phyloP scores from a whole-genome alignment of 164 flowering plant species.

The Sextonia rubra region DNA sequence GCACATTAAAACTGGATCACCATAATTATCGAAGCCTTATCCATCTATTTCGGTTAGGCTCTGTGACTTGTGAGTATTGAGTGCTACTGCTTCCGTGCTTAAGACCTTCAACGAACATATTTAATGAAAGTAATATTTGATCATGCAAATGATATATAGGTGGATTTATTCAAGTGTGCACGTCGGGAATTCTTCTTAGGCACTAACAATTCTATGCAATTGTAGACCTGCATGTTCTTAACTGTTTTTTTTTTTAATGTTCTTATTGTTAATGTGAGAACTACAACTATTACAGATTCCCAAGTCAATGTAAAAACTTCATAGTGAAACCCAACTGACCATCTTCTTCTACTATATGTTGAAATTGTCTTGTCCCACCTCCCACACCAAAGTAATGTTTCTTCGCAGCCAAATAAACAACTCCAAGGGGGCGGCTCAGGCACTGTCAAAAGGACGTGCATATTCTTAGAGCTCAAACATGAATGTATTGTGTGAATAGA shows the following conservation, averaged over 20 bases:
- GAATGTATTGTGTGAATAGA: background rate
- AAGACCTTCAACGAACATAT: background rate
- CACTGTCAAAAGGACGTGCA: conserved; percentile 40
- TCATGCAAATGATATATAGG: background rate
- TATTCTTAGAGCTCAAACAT: background rate
- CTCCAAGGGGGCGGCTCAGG: conserved; percentile 57
- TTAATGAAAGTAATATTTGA: background rate
- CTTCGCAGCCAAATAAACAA: conserved; percentile 83
- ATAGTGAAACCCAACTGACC: conserved; percentile 39
- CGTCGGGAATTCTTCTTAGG: background rate
- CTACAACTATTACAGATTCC: background rate
- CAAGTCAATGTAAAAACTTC: background rate
- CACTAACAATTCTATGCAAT: no score
- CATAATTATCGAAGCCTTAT: no score
- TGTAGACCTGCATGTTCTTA: background rate
- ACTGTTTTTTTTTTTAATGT: no score
- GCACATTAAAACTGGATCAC: no score
- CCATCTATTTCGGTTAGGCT: no score
- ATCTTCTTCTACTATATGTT: conserved; percentile 74
- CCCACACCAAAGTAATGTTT: conserved; percentile 98
- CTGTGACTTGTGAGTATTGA: no score
- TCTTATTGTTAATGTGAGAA: no score
- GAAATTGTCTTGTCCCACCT: conserved; percentile 81
- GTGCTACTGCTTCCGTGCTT: no score
- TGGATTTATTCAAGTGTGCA: background rate